Percentiles rank a stretch among this genome's conserved stretches.
Conservation (phyloP, 352 stramenopile genomes). For the Phytophthora macrochlamydospora region DNA sequence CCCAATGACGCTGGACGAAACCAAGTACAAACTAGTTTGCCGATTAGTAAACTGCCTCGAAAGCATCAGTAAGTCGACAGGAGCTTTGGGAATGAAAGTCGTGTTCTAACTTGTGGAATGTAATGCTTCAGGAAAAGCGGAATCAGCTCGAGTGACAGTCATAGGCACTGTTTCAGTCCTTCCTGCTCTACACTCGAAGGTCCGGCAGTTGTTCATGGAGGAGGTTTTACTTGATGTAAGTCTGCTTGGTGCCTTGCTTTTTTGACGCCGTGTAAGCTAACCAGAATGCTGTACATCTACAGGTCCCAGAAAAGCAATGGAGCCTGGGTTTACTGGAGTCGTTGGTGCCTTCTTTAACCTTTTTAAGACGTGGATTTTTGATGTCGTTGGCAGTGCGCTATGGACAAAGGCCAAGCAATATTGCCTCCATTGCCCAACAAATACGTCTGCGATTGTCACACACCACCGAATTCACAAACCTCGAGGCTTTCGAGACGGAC, state of each 20-base stretch:
- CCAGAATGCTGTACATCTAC: background rate
- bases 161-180: constrained; percentile 72
- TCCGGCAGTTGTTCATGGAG: constrained; percentile 79
- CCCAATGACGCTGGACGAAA: constrained; percentile 66
- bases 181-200: constrained; percentile 56
- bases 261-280: background rate
- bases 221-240: constrained; percentile 75
- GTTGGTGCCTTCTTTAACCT: constrained; percentile 38
- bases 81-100: background rate
- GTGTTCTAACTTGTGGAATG: background rate
- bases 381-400: constrained; percentile 70
- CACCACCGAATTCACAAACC: constrained; percentile 7
- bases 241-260: background rate
- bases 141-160: constrained; percentile 44
- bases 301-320: constrained; percentile 73
- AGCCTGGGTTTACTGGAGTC: constrained; percentile 48
- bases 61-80: constrained; percentile 48
- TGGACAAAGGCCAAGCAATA: constrained; percentile 79
- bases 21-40: constrained; percentile 74
- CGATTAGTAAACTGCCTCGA: constrained; percentile 63
- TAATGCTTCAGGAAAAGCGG: constrained; percentile 29
- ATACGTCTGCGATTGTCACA: constrained; percentile 28
- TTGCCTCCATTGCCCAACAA: constrained; percentile 60
- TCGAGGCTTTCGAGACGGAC: constrained; percentile 38
- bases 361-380: constrained; percentile 52